Evolutionary conservation across 2,329 filamentous ascomycete species (phyloP).

Genomic region (Aureobasidium sp.): DNA sequence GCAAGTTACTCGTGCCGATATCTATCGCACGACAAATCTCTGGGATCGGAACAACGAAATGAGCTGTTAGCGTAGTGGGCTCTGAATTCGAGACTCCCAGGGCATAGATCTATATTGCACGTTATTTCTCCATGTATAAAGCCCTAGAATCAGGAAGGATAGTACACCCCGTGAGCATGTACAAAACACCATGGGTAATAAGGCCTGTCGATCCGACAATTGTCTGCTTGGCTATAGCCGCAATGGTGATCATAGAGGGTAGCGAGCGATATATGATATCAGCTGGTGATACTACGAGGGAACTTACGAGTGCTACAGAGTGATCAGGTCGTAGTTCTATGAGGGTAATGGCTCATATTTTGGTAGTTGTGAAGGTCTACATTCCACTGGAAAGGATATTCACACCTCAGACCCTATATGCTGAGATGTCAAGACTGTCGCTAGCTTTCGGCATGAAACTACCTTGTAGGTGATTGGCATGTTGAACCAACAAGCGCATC

Average conservation of each 20-base stretch:
- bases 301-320: background rate
- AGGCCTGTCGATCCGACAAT: background rate
- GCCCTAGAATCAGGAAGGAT: background rate
- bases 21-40: background rate
- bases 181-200: background rate
- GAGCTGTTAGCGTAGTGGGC: background rate
- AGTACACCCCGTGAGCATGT: background rate
- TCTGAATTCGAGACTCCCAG: too few relatives aligned
- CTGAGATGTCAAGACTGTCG: background rate
- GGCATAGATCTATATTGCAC: too few relatives aligned
- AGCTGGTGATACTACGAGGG: background rate
- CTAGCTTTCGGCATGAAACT: background rate
- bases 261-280: background rate
- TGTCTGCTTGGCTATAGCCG: background rate
- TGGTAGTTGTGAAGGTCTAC: background rate
- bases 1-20: background rate
- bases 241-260: background rate
- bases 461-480: background rate
- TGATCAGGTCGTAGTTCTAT: background rate
- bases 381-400: too few relatives aligned
- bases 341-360: background rate
- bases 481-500: background rate
- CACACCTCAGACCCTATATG: background rate
- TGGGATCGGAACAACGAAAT: background rate
- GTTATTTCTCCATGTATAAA: background rate